Percentiles rank a stretch among this genome's conserved stretches.
Evolutionary conservation across 208 protist species (phyloP).

Genomic region (Endotrypanum monterogeii): DNA sequence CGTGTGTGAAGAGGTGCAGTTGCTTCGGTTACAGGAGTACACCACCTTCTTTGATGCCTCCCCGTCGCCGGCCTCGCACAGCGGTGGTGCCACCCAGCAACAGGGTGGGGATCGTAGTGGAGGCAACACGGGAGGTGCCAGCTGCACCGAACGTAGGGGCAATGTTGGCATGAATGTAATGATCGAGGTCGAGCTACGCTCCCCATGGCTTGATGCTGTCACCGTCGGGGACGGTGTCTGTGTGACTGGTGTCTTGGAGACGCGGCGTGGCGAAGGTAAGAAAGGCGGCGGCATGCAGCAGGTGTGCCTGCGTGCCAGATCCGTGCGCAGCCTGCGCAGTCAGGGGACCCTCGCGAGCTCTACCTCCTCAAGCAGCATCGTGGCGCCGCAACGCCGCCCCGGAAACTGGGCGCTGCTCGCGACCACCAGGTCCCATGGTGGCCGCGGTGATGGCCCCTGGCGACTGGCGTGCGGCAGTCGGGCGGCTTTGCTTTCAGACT

Average conservation of each 20-base stretch:
- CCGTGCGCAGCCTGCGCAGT: slow-evolving; percentile 26
- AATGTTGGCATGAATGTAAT: slow-evolving; percentile 68
- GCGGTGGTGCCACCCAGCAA: slow-evolving; percentile 3
- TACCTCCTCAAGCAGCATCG: background rate
- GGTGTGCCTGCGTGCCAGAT: slow-evolving; percentile 37
- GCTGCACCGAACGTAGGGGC: slow-evolving; percentile 8
- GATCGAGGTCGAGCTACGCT: slow-evolving; percentile 78
- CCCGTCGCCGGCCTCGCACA: background rate
- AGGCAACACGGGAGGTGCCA: slow-evolving; percentile 1
- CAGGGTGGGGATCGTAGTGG: background rate
- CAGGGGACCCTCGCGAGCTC: slow-evolving; percentile 4
- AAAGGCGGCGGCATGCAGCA: slow-evolving; percentile 43
- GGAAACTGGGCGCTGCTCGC: slow-evolving; percentile 5
- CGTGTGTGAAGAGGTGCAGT: slow-evolving; percentile 82
- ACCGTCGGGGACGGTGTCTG: slow-evolving; percentile 77
- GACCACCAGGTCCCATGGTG: slow-evolving; percentile 1
- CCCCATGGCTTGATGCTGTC: slow-evolving; percentile 61
- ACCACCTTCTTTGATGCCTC: slow-evolving; percentile 50
- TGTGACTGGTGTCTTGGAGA: slow-evolving; percentile 65
- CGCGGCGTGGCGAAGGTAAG: slow-evolving; percentile 49
- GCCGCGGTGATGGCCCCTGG: slow-evolving; percentile 20
- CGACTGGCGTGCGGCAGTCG: background rate
- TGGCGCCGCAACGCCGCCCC: slow-evolving; percentile 18
- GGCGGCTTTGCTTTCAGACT: slow-evolving; percentile 2
- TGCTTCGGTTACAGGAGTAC: slow-evolving; percentile 83